Evolutionary conservation across 495 filamentous ascomycete species (phyloP), one percentile per base, ranked within the genome.

Genomic region (Friedmanniomyces endolithicus): DNA sequence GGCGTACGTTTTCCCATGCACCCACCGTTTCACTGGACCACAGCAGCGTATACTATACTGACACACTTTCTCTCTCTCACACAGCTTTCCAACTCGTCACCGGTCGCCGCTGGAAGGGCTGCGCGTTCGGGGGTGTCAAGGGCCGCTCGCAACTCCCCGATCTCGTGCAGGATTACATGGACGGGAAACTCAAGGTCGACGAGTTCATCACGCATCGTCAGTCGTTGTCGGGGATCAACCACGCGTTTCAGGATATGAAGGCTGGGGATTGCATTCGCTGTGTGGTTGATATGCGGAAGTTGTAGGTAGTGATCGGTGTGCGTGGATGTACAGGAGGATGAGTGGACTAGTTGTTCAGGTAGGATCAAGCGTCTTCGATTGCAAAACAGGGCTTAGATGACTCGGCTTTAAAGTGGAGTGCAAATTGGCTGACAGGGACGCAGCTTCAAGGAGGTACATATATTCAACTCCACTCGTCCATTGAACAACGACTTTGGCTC

Each of bases 131-230:
- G 60, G 92, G 92, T 57, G 88, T 98, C 76, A 98, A 98, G 77
- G 92, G 92, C 57, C 88, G 92, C 63, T 80, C 85, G 25, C 92
- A 98, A 72, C 80, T 98, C 47, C 87, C 86, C 33, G 84, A 78
- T 51, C 80, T 98, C 25, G 90, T 98, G 6, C 76, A 83, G 50
- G 94, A 97, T 69, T 98, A 98, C 69, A 77, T 94, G 68, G 75
- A 75, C 23, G 89, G 89, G 58, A 78, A 85, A 64, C 79, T 98
- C 65, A 97, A 95, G 86, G 90, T 98, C 39, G 94, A 98, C 65
- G 92, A 98, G 75, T 97, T 97, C 76, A 97, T 98, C 72, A 98
- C 92, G 27, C 94, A 98, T 75, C 83, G 92, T 43, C 84, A 94
- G 77, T 72, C 74, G 8, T 75, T 98, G 45, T 65, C 67, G 23